A percentile compares a stretch with the other conserved stretches of the same genome.
phyloP scores from a whole-genome alignment of 441 rosid genomes.

The Pelargonium fulgidum region DNA sequence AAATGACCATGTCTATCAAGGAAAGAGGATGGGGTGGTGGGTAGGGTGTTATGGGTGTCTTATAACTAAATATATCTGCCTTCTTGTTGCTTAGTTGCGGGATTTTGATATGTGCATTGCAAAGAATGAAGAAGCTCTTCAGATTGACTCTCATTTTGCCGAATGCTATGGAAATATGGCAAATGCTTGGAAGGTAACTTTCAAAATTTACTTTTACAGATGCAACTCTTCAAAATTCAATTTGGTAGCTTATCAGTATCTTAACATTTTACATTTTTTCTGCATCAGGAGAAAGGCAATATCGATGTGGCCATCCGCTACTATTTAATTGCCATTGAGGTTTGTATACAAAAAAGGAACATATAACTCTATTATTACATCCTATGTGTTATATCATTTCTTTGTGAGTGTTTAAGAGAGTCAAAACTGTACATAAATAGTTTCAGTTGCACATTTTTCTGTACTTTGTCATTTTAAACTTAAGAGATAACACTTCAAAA shows the following conservation, averaged over 20 bases:
- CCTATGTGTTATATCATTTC: background rate
- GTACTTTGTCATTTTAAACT: background rate
- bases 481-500: background rate
- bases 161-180: slow-evolving; percentile 99
- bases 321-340: slow-evolving; percentile 96
- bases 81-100: slow-evolving; percentile 46
- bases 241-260: background rate
- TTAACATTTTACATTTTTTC: background rate
- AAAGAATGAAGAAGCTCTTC: slow-evolving; percentile 94
- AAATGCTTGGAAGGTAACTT: slow-evolving; percentile 90
- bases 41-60: background rate
- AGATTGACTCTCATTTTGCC: slow-evolving; percentile 81
- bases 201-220: background rate
- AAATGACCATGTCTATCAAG: background rate
- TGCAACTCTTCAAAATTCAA: background rate
- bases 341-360: slow-evolving; percentile 28
- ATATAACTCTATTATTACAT: background rate
- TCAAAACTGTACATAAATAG: background rate
- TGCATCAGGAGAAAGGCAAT: slow-evolving; percentile 83
- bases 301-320: slow-evolving; percentile 85
- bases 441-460: background rate
- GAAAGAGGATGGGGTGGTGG: background rate
- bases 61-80: background rate
- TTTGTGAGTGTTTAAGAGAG: background rate
- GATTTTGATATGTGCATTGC: slow-evolving; percentile 95